Conservation (phyloP, 371 early-diverging fungal genomes). For the Mucor piriformis region DNA sequence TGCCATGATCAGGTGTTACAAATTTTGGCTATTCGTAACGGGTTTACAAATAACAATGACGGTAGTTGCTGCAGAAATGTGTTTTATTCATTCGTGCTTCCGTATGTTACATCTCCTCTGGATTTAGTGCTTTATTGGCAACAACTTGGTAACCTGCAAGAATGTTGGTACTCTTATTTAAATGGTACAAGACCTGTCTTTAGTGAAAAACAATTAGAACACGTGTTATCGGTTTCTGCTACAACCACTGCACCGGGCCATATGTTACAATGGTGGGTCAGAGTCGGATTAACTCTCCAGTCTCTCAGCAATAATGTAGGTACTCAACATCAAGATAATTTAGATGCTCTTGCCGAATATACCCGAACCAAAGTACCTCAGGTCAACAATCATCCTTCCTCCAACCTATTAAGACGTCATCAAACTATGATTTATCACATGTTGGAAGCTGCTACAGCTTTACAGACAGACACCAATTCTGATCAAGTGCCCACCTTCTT, state of each 20-base stretch:
- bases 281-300: conserved; percentile 30
- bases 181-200: conserved; percentile 20
- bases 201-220: conserved; percentile 12
- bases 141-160: conserved; percentile 21
- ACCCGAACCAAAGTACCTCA: conserved; percentile 6
- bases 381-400: conserved; percentile 18
- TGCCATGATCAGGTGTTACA: conserved; percentile 21
- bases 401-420: conserved; percentile 29
- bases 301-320: conserved; percentile 8
- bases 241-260: conserved; percentile 25
- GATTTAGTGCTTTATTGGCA: conserved; percentile 42
- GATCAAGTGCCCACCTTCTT: conserved; percentile 17
- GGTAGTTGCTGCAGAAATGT: conserved; percentile 24
- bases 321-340: conserved; percentile 6
- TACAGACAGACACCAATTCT: conserved; percentile 6
- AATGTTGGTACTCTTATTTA: conserved; percentile 23
- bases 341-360: conserved; percentile 22
- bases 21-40: conserved; percentile 21
- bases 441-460: conserved; percentile 21
- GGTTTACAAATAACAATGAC: conserved; percentile 7
- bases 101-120: conserved; percentile 39
- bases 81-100: conserved; percentile 41
- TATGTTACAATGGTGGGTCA: conserved; percentile 36
- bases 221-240: conserved; percentile 14
- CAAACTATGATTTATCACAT: conserved; percentile 25